Percentiles rank a stretch among this genome's conserved stretches.
Evolutionary conservation across 345 rosid species (phyloP).

Genomic region (Gossypium thurberi): DNA sequence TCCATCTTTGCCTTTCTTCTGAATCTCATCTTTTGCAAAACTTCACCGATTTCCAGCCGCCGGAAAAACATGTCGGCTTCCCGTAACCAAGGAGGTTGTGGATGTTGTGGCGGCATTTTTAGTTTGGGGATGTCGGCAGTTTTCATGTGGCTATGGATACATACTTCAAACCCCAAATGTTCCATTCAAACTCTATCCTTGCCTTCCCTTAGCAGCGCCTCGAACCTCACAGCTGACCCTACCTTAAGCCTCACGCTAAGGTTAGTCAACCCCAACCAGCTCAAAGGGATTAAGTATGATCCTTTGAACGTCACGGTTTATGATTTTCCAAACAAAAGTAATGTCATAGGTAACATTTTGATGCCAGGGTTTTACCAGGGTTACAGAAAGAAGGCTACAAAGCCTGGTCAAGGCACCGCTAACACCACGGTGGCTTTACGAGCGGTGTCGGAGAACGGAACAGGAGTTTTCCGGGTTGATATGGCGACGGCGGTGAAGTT

Average conservation of each 20-base stretch:
- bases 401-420: slow-evolving; percentile 18
- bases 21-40: not conserved
- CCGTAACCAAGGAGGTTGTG: slow-evolving; percentile 22
- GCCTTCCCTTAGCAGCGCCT: slow-evolving; percentile 48
- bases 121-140: slow-evolving; percentile 52
- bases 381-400: slow-evolving; percentile 25
- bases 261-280: slow-evolving; percentile 57
- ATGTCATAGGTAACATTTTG: not conserved
- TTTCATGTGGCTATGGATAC: slow-evolving; percentile 72
- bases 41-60: not conserved
- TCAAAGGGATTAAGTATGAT: slow-evolving; percentile 67
- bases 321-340: not conserved
- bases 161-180: slow-evolving; percentile 48
- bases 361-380: slow-evolving; percentile 14
- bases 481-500: slow-evolving; percentile 57
- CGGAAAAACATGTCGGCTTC: slow-evolving; percentile 23
- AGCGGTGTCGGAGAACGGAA: slow-evolving; percentile 31
- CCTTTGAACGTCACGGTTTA: slow-evolving; percentile 26
- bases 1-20: not conserved
- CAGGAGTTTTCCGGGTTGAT: slow-evolving; percentile 50
- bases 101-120: slow-evolving; percentile 45
- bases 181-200: slow-evolving; percentile 38
- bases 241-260: slow-evolving; percentile 40
- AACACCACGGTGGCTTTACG: slow-evolving; percentile 23
- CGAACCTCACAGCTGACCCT: slow-evolving; percentile 17